Percentiles rank a stretch among this genome's conserved stretches.
phyloP scores from a whole-genome alignment of 352 stramenopile species.

The Phytophthora sp. region DNA sequence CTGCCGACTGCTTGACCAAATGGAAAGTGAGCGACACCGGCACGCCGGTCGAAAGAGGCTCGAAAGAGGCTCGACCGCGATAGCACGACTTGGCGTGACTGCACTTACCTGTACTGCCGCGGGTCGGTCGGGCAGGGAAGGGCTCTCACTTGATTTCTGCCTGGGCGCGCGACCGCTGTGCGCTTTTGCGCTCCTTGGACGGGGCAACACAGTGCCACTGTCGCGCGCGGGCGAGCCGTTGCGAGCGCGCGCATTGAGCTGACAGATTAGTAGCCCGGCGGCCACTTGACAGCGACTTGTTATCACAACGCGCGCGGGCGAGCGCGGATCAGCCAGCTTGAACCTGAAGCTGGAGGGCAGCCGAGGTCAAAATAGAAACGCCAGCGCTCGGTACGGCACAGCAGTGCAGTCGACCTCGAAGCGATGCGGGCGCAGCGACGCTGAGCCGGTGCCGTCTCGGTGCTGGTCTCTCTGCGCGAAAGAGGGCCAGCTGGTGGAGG shows the following conservation, averaged over 20 bases:
- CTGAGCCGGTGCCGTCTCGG: neutral
- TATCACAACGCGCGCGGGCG: neutral
- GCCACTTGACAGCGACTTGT: constrained; percentile 9
- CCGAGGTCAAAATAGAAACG: no score
- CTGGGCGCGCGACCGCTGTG: neutral
- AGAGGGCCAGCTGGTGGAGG: neutral
- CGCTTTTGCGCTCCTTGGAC: constrained; percentile 1
- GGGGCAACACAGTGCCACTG: neutral
- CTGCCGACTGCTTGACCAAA: constrained; percentile 1
- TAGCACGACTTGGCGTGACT: neutral
- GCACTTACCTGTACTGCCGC: neutral
- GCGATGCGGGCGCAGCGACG: no score
- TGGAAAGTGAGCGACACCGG: constrained; percentile 20
- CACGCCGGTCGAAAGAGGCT: no score
- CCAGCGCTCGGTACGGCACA: no score
- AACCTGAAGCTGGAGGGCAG: constrained; percentile 3
- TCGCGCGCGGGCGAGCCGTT: no score
- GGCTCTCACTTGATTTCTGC: constrained; percentile 26
- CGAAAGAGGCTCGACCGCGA: no score
- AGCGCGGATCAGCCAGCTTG: constrained; percentile 18
- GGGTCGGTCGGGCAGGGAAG: constrained; percentile 3
- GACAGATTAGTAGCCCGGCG: constrained; percentile 1
- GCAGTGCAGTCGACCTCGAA: no score
- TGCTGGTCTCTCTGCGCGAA: neutral
- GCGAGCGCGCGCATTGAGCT: neutral